A percentile compares a stretch with the other conserved stretches of the same genome.
Conservation (phyloP, 108 stramenopile species). For the Bacterosira constricta region DNA sequence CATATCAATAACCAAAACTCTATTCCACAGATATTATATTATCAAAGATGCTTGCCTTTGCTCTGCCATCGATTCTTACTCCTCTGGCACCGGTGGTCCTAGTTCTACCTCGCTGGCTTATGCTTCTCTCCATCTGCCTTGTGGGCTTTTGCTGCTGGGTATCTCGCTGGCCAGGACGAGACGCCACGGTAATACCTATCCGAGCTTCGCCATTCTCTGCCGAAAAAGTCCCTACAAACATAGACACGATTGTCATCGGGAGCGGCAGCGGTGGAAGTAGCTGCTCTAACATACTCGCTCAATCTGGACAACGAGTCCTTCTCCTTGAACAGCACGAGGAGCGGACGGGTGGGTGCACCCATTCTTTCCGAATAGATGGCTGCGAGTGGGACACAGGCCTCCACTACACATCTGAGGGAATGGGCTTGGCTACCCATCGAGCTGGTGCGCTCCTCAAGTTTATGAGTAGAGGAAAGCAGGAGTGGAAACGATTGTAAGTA, state of each 20-base stretch:
- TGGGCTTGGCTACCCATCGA: conserved; percentile 45
- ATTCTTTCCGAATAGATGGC: conserved; percentile 46
- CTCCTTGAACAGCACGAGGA: conserved; percentile 75
- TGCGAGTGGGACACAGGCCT: conserved; percentile 67
- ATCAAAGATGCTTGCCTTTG: no score
- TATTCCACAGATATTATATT: no score
- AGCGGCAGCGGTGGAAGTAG: conserved; percentile 69
- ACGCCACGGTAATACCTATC: conserved; percentile 34
- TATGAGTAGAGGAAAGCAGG: conserved; percentile 55
- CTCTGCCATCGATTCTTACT: no score
- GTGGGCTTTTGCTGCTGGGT: conserved; percentile 24
- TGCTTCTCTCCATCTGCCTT: conserved; percentile 10
- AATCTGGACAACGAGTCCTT: conserved; percentile 62
- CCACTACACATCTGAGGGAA: conserved; percentile 54
- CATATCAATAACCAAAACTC: no score
- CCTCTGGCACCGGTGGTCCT: conserved; percentile 5
- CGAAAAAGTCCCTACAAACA: conserved; percentile 40
- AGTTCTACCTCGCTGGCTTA: conserved; percentile 20
- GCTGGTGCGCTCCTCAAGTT: conserved; percentile 60
- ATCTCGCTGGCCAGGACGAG: conserved; percentile 27
- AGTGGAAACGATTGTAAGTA: conserved; percentile 49
- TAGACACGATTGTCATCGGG: conserved; percentile 76
- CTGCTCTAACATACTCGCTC: conserved; percentile 63
- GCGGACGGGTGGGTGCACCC: conserved; percentile 60
- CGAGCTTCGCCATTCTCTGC: conserved; percentile 48